Conservation (phyloP, 108 stramenopile genomes). For the Poteriospumella lacustris region DNA sequence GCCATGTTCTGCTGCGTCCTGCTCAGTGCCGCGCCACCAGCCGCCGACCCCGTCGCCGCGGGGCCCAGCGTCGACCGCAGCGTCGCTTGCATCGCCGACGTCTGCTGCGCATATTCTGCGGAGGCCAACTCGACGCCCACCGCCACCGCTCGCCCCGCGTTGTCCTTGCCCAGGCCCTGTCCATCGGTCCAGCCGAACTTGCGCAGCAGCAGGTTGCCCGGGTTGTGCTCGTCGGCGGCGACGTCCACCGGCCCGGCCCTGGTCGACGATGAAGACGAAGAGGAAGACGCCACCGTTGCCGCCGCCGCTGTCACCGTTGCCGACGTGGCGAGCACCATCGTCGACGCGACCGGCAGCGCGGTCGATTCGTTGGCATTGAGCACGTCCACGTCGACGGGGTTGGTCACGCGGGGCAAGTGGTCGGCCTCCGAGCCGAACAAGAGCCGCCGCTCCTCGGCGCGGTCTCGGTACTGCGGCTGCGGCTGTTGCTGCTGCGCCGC, state of each 20-base stretch:
- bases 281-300: background rate
- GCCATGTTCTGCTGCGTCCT: too few species aligned
- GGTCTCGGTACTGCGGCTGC: background rate
- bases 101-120: background rate
- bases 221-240: background rate
- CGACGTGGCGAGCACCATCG: too few species aligned
- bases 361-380: too few species aligned
- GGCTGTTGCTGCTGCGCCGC: background rate
- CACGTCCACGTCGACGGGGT: background rate
- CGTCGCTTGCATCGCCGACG: background rate
- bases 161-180: conserved; percentile 11
- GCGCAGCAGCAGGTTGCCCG: conserved; percentile 11
- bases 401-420: background rate
- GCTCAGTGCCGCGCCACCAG: too few species aligned
- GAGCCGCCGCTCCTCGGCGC: background rate
- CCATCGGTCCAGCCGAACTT: conserved; percentile 9
- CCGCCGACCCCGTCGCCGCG: too few species aligned
- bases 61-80: background rate
- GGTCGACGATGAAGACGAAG: too few species aligned
- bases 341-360: background rate
- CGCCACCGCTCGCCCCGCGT: background rate
- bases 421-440: background rate
- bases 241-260: background rate
- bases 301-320: background rate
- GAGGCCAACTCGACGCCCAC: too few species aligned